Conservation (phyloP, 2,329 filamentous ascomycete species). For the Lachnellula hyalina region DNA sequence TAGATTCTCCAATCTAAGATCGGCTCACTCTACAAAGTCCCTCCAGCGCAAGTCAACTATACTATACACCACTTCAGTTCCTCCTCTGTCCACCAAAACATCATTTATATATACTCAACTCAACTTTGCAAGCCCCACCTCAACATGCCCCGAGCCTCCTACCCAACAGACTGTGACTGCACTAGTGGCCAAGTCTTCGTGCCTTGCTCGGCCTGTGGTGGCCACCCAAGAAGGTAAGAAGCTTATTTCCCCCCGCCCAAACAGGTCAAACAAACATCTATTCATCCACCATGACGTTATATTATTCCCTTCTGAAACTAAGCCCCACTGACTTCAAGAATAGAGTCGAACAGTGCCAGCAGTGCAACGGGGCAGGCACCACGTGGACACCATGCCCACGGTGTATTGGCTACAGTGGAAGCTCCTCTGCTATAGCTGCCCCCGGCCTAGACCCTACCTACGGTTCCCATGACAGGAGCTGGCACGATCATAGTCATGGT, state of each 20-base stretch:
- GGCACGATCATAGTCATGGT: not conserved
- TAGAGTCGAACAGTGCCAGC: not conserved
- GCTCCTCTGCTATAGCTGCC: not conserved
- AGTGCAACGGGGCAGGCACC: not conserved
- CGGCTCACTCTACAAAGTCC: not conserved
- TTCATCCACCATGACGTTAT: not conserved
- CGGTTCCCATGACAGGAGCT: not conserved
- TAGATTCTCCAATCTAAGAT: not conserved
- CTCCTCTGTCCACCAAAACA: not conserved
- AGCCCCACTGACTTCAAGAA: not conserved
- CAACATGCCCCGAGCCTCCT: not conserved
- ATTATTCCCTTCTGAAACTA: too few species aligned
- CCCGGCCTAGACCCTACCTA: not conserved
- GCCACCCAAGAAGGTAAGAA: conserved; percentile 4
- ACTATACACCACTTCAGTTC: not conserved
- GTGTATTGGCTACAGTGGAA: not conserved
- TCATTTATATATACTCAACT: not conserved
- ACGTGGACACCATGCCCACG: not conserved
- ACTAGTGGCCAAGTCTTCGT: not conserved
- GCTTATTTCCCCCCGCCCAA: not conserved
- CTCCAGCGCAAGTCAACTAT: not conserved
- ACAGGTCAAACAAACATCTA: not conserved
- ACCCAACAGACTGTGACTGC: not conserved
- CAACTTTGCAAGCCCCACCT: not conserved
- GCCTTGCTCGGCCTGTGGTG: not conserved